Evolutionary conservation across 495 filamentous ascomycete species (phyloP).

Genomic region (Talaromyces ruber): DNA sequence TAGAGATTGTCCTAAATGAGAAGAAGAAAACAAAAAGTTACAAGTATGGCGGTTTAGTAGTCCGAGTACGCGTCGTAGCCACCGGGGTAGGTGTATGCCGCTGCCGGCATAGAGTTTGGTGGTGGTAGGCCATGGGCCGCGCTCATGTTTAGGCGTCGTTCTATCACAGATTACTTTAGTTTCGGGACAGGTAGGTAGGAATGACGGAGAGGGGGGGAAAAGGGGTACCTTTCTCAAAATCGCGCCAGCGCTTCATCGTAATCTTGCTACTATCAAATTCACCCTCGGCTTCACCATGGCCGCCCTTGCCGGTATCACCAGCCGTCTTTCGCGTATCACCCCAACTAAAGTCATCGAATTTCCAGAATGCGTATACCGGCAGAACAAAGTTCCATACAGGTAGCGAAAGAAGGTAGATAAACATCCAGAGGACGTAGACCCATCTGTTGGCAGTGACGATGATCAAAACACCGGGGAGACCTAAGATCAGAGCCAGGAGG

Average conservation of each 20-base stretch:
- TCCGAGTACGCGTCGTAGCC: slow-evolving; percentile 23
- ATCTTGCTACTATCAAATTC: slow-evolving; percentile 98
- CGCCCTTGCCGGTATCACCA: slow-evolving; percentile 70
- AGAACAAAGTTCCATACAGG: slow-evolving; percentile 98
- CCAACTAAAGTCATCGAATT: slow-evolving; percentile 99
- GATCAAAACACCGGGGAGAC: slow-evolving; percentile 87
- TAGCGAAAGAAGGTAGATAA: slow-evolving; percentile 86
- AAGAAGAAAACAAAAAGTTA: background rate
- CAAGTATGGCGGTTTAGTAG: slow-evolving; percentile 12
- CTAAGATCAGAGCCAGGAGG: slow-evolving; percentile 84
- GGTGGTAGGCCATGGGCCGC: slow-evolving; percentile 7
- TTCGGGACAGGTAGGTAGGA: background rate
- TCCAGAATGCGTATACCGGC: slow-evolving; percentile 95
- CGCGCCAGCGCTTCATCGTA: slow-evolving; percentile 95
- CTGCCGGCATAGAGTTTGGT: slow-evolving; percentile 9
- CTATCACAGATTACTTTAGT: background rate
- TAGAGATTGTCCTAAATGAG: background rate
- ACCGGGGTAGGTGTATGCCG: slow-evolving; percentile 13
- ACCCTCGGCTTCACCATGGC: slow-evolving; percentile 78
- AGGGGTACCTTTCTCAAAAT: slow-evolving; percentile 75
- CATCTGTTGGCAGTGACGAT: slow-evolving; percentile 91
- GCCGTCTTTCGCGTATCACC: slow-evolving; percentile 95
- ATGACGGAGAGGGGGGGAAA: slow-evolving; percentile 5
- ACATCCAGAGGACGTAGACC: slow-evolving; percentile 94
- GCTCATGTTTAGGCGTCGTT: slow-evolving; percentile 5